Percentiles rank a stretch among this genome's conserved stretches.
Evolutionary conservation across 176 grass and related monocot species (phyloP).

Genomic region (Rhynchospora pubera): DNA sequence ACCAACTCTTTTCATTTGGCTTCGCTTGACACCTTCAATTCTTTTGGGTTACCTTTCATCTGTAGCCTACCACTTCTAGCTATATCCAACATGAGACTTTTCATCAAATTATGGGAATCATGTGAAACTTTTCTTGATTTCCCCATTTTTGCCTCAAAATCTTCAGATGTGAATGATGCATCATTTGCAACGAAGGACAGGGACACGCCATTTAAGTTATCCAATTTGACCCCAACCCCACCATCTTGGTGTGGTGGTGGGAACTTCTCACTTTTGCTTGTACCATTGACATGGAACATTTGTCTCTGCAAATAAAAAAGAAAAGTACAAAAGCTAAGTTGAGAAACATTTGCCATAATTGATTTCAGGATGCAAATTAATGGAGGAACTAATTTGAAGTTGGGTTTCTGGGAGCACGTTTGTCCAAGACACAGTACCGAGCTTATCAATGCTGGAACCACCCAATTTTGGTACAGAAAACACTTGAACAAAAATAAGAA

Average conservation of each 20-base stretch:
- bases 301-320: slow-evolving; percentile 14
- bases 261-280: slow-evolving; percentile 47
- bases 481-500: too few relatives aligned
- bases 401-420: not conserved
- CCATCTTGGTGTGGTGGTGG: slow-evolving; percentile 51
- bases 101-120: slow-evolving; percentile 23
- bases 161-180: slow-evolving; percentile 26
- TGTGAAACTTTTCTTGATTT: not conserved
- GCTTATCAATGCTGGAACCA: too few relatives aligned
- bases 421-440: not conserved
- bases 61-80: slow-evolving; percentile 22
- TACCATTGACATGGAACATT: slow-evolving; percentile 18
- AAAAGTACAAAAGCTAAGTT: not conserved
- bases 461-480: too few relatives aligned
- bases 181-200: slow-evolving; percentile 25
- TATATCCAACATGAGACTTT: slow-evolving; percentile 28
- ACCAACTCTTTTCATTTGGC: slow-evolving; percentile 4
- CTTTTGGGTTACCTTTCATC: slow-evolving; percentile 12
- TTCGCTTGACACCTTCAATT: slow-evolving; percentile 10
- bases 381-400: not conserved
- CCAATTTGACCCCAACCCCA: slow-evolving; percentile 20
- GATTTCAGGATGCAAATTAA: not conserved
- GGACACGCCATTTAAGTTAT: not conserved
- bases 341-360: not conserved
- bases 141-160: slow-evolving; percentile 21